Evolutionary conservation across 352 stramenopile species (phyloP), one percentile per base, ranked within the genome.

Genomic region (Achlya hypogyna): DNA sequence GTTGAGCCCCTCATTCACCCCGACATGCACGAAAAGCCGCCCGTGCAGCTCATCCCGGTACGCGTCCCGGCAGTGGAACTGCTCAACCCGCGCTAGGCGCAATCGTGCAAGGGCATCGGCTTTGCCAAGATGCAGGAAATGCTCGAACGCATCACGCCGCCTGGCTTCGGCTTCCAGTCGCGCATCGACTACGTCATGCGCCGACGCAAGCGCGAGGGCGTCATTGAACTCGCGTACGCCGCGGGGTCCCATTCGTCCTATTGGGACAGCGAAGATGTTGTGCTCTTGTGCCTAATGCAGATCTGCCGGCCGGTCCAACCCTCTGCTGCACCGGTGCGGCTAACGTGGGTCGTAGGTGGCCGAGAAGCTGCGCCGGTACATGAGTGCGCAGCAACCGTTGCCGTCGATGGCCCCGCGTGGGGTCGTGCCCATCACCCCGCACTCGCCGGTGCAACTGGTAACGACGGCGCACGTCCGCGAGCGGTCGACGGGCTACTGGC

Each of bases 1-100:
- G 78, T 97, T 28, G 90, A 96, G 65, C 90, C 90, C 27, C 71
- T 97, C 34, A 90, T 97, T 34, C 83, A 87, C 58, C 79, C 89
- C 73, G 87, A 93, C 63, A 93, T 93, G 85, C 82, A 91, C 63
- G 82, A 93, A 71, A 93, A 90, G 56, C 74, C 84, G 22, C 84
- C 84, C 20, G 84, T 93, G 0, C 84, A 91, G 40, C 66, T 92
- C 32, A 90, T 92, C 64, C 79, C 86, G 73, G 82, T 91, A 65
- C 2, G 65, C 51, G 25, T 40, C 45, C 22, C 34, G 18, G 25
- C 23, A 32, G 38, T 54, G 23, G 12, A 18, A 14, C n/a, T n/a
- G n/a, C n/a, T n/a, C n/a, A n/a, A n/a, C n/a, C 0, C 42, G 67
- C 8, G 27, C 28, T 28, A 91, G 81, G 84, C 75, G 2, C 82